Evolutionary conservation across 225 moss, liverwort and hornwort species (phyloP).

Genomic region (Antitrichia curtipendula): DNA sequence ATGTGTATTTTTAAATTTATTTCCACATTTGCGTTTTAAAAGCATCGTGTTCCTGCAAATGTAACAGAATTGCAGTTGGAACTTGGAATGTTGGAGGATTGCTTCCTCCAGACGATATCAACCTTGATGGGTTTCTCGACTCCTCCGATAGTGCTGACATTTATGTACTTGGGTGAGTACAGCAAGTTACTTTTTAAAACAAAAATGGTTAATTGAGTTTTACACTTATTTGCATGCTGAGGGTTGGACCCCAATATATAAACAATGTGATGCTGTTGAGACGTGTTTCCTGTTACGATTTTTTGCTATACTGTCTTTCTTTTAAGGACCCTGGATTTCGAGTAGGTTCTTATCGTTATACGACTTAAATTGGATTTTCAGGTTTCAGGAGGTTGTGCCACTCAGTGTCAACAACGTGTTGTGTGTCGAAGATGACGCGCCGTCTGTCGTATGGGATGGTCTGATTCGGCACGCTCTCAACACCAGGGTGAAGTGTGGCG

Average conservation of each 20-base stretch:
- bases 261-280: not conserved
- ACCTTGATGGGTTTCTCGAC: constrained; percentile 38
- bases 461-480: constrained; percentile 38
- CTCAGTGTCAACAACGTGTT: constrained; percentile 34
- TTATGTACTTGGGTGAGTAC: constrained; percentile 43
- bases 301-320: not conserved
- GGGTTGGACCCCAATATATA: not conserved
- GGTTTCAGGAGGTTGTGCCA: constrained; percentile 52
- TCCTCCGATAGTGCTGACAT: constrained; percentile 36
- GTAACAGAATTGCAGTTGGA: constrained; percentile 40
- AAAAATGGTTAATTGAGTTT: not conserved
- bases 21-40: not conserved
- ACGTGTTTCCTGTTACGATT: not conserved
- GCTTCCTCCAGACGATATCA: constrained; percentile 40
- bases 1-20: not conserved
- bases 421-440: constrained; percentile 42
- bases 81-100: constrained; percentile 58
- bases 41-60: not conserved
- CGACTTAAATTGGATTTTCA: not conserved
- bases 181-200: not conserved
- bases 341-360: not conserved
- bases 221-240: not conserved
- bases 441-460: constrained; percentile 25
- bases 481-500: constrained; percentile 7
- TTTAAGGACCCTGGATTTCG: not conserved